Evolutionary conservation across 345 rosid species (phyloP), one percentile per base, ranked within the genome.

Genomic region (Arabis alpina): DNA sequence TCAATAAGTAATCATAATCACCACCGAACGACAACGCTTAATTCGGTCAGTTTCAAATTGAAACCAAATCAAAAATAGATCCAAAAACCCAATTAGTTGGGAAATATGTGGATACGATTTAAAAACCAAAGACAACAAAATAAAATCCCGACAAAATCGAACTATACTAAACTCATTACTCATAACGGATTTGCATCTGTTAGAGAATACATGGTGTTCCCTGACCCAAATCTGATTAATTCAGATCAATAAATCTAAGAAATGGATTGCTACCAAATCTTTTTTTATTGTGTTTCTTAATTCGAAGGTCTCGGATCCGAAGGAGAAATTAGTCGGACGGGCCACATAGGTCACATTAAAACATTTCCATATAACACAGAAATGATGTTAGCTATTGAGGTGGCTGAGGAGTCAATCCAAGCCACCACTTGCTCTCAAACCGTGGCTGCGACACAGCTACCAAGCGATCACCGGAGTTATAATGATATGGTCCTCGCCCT

Each of bases 341-440:
- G 8, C 40, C 40, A 36, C 53, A 44, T 28, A 61, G 43, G 23
- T 39, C 48, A 3, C 34, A 59, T 59, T 11, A 48, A 64, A 64
- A 28, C 56, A 36, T 49, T 49, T 49, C 10, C 68, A 64, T 23
- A 24, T 36, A 64, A 12, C 23, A 13, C 23, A 13, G 12, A 64
- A 49, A 19, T 19, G n/a, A 12, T 36, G 14, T 23, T 19, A 16
- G 37, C 58, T 64, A 24, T 27, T 51, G 49, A 23, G 37, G 39
- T 50, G 39, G 37, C 25, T 36, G 25, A 50, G 36, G 58, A 37
- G 69, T 30, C 42, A 41, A 66, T 2, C 52, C 52, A 4, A 66
- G 2, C 52, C 71, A 66, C 61, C 61, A 53, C 8, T 53, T 66
- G 61, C 7, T 53, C 41, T 40, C 15, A 24, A 15, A 41, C 13